Base-by-base conservation (phyloP, 805 yeast genomes). In the Ogataea nakhonphanomensis region DNA sequence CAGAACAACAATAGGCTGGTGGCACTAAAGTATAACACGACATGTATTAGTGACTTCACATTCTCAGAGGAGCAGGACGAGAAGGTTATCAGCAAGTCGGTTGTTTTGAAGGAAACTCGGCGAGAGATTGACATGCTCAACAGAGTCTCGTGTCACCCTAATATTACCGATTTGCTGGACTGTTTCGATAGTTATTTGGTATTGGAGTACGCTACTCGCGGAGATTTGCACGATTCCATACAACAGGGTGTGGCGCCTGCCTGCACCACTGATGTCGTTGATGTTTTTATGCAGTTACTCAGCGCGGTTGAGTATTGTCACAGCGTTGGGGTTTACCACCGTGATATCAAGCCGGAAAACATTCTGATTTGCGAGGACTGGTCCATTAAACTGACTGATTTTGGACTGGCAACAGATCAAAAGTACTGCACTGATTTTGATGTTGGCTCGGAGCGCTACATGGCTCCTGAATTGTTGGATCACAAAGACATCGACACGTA, bases 381-480 rank as follows among this genome's bases (percentile, higher is more conserved):
- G 81, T 64, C 76, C 4, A 69, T 76, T 44, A 76, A 74, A 50
- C 59, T 76, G 27, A 74, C 81, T 39, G 81, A 76, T 58, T 76
- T 79, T 71, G 81, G 81, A 1, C 63, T 76, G 47, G 80, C 81
- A 2, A 74, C 81, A 4, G 74, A 75, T 23, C 59, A 64, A 24
- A 66, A 67, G 33, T 62, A 66, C 33, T 80, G 86, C 52, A 64
- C 76, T 25, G 89, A 87, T 55, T 84, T 88, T 59, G 95, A 86
- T 46, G 84, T 87, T 43, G 96, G 96, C 17, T 78, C 87, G 39
- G 95, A 87, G 63, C 72, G 95, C 46, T 89, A 89, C 62, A 89
- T 89, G 97, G 95, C 96, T 0, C 97, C 97, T 1, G 97, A 89
- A 58, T 65, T 88, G 42, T 81, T 88, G 57, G 95, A 88, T 39